Conservation (phyloP, 2,329 filamentous ascomycete genomes). For the Bimuria novae-zelandiae region DNA sequence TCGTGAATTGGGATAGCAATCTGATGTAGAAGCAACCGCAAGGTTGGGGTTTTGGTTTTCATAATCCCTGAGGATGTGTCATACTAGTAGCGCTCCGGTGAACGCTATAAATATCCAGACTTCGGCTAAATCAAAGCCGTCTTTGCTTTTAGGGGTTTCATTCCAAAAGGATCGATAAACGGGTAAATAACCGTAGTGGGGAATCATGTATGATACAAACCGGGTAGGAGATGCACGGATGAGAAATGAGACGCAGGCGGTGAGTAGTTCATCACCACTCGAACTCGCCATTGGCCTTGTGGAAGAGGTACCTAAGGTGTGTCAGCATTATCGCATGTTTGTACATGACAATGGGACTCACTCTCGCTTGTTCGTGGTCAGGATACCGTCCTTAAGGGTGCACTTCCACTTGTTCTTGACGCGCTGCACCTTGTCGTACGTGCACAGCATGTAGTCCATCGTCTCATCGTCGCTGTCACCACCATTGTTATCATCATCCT, state of each 20-base stretch:
- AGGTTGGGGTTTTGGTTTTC: no score
- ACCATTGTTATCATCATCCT: constrained; percentile 79
- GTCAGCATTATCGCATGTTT: constrained; percentile 15
- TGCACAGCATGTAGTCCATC: constrained; percentile 94
- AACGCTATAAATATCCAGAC: no score
- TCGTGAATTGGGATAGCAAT: no score
- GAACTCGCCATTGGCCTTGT: constrained; percentile 96
- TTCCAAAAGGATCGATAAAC: background rate
- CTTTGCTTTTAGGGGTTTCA: no score
- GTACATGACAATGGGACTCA: constrained; percentile 48
- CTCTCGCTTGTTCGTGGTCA: constrained; percentile 92
- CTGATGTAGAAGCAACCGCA: no score
- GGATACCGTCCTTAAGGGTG: constrained; percentile 92
- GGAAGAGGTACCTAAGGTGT: constrained; percentile 85
- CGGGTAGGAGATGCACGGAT: background rate
- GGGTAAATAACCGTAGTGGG: background rate
- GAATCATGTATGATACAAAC: constrained; percentile 10
- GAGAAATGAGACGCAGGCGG: background rate
- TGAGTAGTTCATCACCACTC: constrained; percentile 78
- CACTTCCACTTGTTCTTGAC: constrained; percentile 99
- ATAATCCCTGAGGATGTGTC: no score
- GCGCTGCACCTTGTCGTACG: constrained; percentile 98
- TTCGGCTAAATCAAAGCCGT: no score
- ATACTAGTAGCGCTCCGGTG: no score
- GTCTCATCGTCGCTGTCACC: constrained; percentile 85